A percentile compares a stretch with the other conserved stretches of the same genome.
Evolutionary conservation across 1,284 basidiomycete species (phyloP).

Genomic region (Moesziomyces sp.): DNA sequence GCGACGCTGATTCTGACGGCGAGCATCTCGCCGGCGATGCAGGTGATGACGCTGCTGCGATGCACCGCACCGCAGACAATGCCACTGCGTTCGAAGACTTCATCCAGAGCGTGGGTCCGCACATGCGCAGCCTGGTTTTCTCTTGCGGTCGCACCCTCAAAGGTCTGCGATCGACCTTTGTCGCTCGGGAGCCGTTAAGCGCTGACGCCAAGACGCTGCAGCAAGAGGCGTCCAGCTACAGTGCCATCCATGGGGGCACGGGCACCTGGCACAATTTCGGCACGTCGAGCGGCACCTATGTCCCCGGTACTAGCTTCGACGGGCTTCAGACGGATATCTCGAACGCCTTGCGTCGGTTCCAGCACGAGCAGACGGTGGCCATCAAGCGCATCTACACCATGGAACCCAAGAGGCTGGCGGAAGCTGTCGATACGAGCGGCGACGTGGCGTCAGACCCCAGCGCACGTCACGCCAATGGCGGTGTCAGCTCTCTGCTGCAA

Average conservation of each 20-base stretch:
- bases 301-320: conserved; percentile 46
- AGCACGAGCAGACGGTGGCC: conserved; percentile 60
- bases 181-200: conserved; percentile 18
- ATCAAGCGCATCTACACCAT: conserved; percentile 63
- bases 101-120: conserved; percentile 58
- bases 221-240: conserved; percentile 4
- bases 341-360: conserved; percentile 51
- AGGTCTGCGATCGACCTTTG: conserved; percentile 44
- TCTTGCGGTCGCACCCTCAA: conserved; percentile 55
- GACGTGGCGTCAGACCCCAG: neutral
- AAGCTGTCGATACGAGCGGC: neutral
- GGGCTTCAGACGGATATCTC: conserved; percentile 45
- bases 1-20: conserved; percentile 4
- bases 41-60: neutral
- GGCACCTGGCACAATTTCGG: conserved; percentile 29
- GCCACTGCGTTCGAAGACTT: conserved; percentile 53
- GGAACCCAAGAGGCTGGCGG: conserved; percentile 45
- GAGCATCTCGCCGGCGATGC: neutral
- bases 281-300: conserved; percentile 15
- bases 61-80: neutral
- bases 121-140: conserved; percentile 60
- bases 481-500: conserved; percentile 10
- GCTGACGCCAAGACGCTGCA: conserved; percentile 5
- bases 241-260: conserved; percentile 14
- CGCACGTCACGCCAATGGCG: conserved; percentile 1